A percentile compares a stretch with the other conserved stretches of the same genome.
Conservation (phyloP, 73 alveolate species). For the Blepharisma japonicum region DNA sequence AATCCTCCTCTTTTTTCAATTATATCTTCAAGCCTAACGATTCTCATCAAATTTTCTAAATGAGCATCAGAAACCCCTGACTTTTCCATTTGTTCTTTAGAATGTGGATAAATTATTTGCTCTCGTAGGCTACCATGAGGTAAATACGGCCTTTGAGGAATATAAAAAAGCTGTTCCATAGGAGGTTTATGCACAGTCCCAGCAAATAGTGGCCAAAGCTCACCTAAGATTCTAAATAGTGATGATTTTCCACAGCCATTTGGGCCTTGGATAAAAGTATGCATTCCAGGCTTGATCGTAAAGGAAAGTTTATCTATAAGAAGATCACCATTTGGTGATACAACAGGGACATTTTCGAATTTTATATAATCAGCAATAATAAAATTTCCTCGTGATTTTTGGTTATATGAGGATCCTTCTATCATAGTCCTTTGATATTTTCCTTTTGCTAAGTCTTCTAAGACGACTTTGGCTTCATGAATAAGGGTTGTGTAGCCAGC, state of each 20-base stretch:
- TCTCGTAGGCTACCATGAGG: constrained; percentile 92
- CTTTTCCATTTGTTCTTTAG: constrained; percentile 43
- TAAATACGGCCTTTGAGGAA: constrained; percentile 92
- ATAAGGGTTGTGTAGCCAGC: constrained; percentile 89
- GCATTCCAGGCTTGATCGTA: constrained; percentile 73
- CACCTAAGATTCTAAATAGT: constrained; percentile 91
- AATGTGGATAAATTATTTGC: constrained; percentile 86
- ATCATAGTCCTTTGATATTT: constrained; percentile 55
- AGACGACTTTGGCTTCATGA: constrained; percentile 70
- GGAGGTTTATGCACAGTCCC: constrained; percentile 81
- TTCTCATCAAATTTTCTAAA: constrained; percentile 60
- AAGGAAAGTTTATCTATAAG: constrained; percentile 69
- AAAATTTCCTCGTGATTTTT: constrained; percentile 32
- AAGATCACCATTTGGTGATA: constrained; percentile 86
- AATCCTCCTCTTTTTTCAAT: constrained; percentile 83
- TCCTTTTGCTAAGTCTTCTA: constrained; percentile 75
- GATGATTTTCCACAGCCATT: constrained; percentile 94
- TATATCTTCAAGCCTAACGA: constrained; percentile 68
- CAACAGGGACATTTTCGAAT: constrained; percentile 79
- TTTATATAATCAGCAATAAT: constrained; percentile 32
- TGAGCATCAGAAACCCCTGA: constrained; percentile 53
- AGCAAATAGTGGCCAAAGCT: constrained; percentile 88
- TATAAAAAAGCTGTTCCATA: constrained; percentile 69
- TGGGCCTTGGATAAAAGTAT: constrained; percentile 86
- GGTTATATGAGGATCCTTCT: constrained; percentile 34